Evolutionary conservation across 2,329 filamentous ascomycete species (phyloP), one percentile per base, ranked within the genome.

Genomic region (Grosmannia clavigera): DNA sequence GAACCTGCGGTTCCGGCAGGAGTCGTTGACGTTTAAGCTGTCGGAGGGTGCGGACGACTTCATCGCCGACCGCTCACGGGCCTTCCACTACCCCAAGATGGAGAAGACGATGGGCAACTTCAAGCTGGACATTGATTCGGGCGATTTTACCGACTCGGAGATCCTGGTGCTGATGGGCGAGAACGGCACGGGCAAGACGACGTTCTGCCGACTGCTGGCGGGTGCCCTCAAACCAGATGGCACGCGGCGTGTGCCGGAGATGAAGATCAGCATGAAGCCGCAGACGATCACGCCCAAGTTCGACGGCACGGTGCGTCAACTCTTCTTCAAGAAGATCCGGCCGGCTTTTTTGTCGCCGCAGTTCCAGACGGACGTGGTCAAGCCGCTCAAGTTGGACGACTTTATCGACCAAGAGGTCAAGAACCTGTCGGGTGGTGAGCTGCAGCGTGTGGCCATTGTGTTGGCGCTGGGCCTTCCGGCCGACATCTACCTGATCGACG

Each of bases 251-350:
- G 82, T 99, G 19, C 94, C 94, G 19, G 84, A 89, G 67, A 95
- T 99, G 92, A 91, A 88, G 78, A 96, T 99, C 59, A 66, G 62
- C 64, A 63, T 64, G 62, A 99, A 99, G 82, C 95, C 95, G 25
- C 94, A 99, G 79, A 99, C 95, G 70, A 99, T 99, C 70, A 99
- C 92, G 2, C 94, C 94, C 71, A 99, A 96, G 76, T 99, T 96
- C 72, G 87, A 92, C 66, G 94, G 95, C 65, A 99, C 92, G 48
- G 94, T 99, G 61, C 90, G 94, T 64, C 91, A 96, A 75, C 82
- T 99, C 57, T 97, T 99, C 81, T 96, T 97, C 85, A 99, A 99
- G 86, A 92, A 94, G 79, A 99, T 99, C 76, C 96, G 96, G 82
- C 86, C 91, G 63, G 86, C 92, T 46, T 99, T 99, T 83, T 75